Percentiles rank a stretch among this genome's conserved stretches.
Conservation (phyloP, 129 eudicot genomes). For the Centella asiatica region DNA sequence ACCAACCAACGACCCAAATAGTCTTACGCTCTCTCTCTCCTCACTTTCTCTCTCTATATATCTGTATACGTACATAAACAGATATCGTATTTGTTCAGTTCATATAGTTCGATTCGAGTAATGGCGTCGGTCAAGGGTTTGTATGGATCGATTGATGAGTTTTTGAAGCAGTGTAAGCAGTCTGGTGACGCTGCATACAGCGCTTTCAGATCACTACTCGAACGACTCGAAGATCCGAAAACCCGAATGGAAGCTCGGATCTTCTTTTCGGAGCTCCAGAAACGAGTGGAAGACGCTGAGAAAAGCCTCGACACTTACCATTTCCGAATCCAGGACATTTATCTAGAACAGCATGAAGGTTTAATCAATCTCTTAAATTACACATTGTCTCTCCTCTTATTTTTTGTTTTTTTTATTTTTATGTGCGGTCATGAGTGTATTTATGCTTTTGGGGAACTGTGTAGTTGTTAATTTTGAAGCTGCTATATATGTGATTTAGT, state of each 20-base stretch:
- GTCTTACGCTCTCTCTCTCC: not conserved
- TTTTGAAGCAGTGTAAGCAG: slow-evolving; percentile 52
- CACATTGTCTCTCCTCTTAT: not conserved
- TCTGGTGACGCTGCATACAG: slow-evolving; percentile 90
- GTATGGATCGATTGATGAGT: slow-evolving; percentile 56
- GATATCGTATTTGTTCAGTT: not conserved
- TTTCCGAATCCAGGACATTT: slow-evolving; percentile 77
- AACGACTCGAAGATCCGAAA: slow-evolving; percentile 71
- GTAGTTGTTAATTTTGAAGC: not conserved
- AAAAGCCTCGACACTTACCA: slow-evolving; percentile 60
- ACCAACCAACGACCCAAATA: slow-evolving; percentile 1
- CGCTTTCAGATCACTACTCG: slow-evolving; percentile 73
- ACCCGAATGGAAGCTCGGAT: slow-evolving; percentile 76
- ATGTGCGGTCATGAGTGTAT: not conserved
- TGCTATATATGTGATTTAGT: not conserved
- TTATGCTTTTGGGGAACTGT: not conserved
- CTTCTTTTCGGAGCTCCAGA: slow-evolving; percentile 78
- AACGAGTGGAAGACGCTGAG: slow-evolving; percentile 42
- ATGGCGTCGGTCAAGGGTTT: slow-evolving; percentile 34
- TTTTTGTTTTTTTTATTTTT: not conserved
- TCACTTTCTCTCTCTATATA: not conserved
- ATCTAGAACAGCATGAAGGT: slow-evolving; percentile 67
- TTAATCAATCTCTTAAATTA: not conserved
- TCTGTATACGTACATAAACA: not conserved
- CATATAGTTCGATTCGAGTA: not conserved